These are phyloP conservation scores for Lactarius pseudohatsudake DNA, from an alignment of 768 basidiomycete genomes.

Conservation along the genomic window DNA sequence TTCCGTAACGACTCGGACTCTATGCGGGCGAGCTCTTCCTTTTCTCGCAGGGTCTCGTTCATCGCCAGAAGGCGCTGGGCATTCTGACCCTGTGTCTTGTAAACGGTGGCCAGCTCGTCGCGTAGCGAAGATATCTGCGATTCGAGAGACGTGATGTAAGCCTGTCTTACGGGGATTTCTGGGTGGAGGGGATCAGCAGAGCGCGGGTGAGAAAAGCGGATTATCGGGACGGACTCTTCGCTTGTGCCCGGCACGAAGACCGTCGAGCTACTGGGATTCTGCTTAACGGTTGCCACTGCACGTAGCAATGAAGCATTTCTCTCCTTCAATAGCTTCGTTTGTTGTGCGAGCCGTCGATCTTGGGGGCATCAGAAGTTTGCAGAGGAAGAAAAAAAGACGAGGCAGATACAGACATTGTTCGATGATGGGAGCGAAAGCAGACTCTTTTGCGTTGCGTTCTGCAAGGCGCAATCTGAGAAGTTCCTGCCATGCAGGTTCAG, in stretches of 20 bases:
- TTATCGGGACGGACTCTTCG: constrained; percentile 66
- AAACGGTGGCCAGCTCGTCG: constrained; percentile 90
- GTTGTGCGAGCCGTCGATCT: constrained; percentile 92
- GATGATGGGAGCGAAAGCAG: constrained; percentile 79
- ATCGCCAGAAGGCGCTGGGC: constrained; percentile 89
- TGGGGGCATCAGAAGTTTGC: constrained; percentile 20
- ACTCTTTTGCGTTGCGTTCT: constrained; percentile 81
- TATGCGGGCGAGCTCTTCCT: constrained; percentile 82
- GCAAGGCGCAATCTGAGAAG: constrained; percentile 72
- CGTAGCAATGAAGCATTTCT: constrained; percentile 86
- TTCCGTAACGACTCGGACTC: constrained; percentile 81
- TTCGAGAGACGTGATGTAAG: constrained; percentile 90
- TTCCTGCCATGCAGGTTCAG: constrained; percentile 85
- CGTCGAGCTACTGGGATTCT: constrained; percentile 60
- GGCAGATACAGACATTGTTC: constrained; percentile 76
- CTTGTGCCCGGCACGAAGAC: constrained; percentile 57
- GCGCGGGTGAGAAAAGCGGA: background rate
- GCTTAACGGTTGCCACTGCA: constrained; percentile 73
- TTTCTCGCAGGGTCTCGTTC: constrained; percentile 92
- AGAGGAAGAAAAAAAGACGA: constrained; percentile 23
- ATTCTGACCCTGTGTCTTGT: constrained; percentile 96
- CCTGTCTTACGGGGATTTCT: constrained; percentile 86
- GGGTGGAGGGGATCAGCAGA: constrained; percentile 16
- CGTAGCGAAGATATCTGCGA: constrained; percentile 90
- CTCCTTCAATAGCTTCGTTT: constrained; percentile 88